Evolutionary conservation across 768 basidiomycete genomes (phyloP).

Genomic region (Xerocomellus chrysenteron): DNA sequence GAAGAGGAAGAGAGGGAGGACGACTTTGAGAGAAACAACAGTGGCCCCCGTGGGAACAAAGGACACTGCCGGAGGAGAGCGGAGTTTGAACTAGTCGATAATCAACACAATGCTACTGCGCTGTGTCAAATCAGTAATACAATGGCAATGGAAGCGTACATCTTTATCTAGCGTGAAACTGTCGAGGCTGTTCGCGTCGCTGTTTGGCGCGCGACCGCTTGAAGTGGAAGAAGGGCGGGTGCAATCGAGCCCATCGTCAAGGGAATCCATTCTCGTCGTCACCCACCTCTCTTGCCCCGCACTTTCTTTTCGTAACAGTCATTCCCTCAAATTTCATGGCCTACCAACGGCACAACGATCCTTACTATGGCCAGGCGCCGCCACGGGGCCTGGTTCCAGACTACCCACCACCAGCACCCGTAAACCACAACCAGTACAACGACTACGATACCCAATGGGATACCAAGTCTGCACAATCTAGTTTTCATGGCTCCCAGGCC

Average conservation of each 20-base stretch:
- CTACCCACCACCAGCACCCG: constrained; percentile 36
- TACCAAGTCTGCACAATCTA: constrained; percentile 53
- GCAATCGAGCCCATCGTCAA: constrained; percentile 2
- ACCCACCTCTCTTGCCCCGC: neutral
- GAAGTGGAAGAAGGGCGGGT: neutral
- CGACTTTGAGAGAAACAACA: constrained; percentile 41
- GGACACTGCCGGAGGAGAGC: constrained; percentile 29
- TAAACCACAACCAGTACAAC: constrained; percentile 40
- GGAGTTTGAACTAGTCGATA: constrained; percentile 45
- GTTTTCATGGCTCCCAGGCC: constrained; percentile 63
- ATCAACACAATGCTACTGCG: neutral
- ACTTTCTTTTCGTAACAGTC: neutral
- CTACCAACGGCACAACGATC: constrained; percentile 52
- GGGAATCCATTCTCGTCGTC: constrained; percentile 8
- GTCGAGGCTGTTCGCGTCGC: neutral
- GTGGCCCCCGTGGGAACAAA: constrained; percentile 41
- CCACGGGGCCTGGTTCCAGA: constrained; percentile 36
- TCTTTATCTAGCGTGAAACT: no score
- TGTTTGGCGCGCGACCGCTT: neutral
- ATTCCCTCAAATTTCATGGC: constrained; percentile 42
- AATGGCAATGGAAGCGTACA: neutral
- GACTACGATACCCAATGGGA: constrained; percentile 50
- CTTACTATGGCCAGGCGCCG: constrained; percentile 39
- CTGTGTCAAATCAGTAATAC: neutral
- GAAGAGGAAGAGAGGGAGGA: constrained; percentile 29